Percentiles rank a stretch among this genome's conserved stretches.
These are phyloP conservation scores for Piloderma croceum DNA, from an alignment of 768 basidiomycete genomes.

Conservation along the genomic window DNA sequence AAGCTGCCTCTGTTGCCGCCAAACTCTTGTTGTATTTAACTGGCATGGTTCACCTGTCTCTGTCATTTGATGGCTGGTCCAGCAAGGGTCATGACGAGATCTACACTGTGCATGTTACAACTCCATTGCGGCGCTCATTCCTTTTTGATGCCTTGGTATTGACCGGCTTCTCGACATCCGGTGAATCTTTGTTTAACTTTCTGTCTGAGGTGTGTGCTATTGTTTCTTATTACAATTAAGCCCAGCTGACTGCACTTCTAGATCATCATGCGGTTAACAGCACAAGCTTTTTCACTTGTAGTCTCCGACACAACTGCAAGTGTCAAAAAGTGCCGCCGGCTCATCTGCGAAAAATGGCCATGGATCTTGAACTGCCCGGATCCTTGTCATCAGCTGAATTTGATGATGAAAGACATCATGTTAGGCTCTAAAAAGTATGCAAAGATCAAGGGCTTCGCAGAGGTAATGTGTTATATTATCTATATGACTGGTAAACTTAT, in stretches of 20 bases:
- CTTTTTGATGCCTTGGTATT: slow-evolving; percentile 22
- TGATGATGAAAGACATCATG: slow-evolving; percentile 25
- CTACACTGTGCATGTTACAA: slow-evolving; percentile 24
- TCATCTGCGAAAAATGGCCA: slow-evolving; percentile 8
- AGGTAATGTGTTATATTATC: slow-evolving; percentile 14
- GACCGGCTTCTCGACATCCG: slow-evolving; percentile 21
- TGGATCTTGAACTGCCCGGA: slow-evolving; percentile 28
- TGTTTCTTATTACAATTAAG: too few relatives aligned
- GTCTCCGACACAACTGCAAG: slow-evolving; percentile 24
- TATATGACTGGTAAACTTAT: too few relatives aligned
- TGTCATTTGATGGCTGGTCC: slow-evolving; percentile 22
- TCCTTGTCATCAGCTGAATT: slow-evolving; percentile 26
- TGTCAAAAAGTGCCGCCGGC: slow-evolving; percentile 8
- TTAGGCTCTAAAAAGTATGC: slow-evolving; percentile 13
- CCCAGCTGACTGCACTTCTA: too few relatives aligned
- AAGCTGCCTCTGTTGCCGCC: slow-evolving; percentile 8
- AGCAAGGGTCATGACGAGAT: slow-evolving; percentile 18
- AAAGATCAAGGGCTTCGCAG: slow-evolving; percentile 18
- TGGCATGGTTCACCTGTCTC: slow-evolving; percentile 15
- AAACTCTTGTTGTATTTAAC: slow-evolving; percentile 11
- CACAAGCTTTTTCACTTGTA: slow-evolving; percentile 8
- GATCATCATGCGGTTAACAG: slow-evolving; percentile 6
- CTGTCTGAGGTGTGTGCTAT: too few relatives aligned
- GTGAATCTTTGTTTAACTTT: slow-evolving; percentile 12
- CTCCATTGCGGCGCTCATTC: slow-evolving; percentile 19